These are phyloP conservation scores for Paramecium primaurelia DNA, from an alignment of 73 alveolate species.

Conservation along the genomic window DNA sequence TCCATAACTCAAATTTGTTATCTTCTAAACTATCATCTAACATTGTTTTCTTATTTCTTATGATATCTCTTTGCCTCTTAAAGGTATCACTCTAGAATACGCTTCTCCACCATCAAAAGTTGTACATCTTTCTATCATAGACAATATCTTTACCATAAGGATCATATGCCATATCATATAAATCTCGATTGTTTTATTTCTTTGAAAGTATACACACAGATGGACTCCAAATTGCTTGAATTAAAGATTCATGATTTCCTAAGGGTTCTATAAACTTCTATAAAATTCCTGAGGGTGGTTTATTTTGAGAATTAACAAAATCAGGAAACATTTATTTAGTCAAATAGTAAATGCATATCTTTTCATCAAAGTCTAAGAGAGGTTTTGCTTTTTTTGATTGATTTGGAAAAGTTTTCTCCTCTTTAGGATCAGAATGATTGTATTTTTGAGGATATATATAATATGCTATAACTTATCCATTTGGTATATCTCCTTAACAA, in stretches of 20 bases:
- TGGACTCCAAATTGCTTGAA: conserved; percentile 62
- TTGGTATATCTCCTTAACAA: background rate
- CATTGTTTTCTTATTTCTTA: conserved; percentile 59
- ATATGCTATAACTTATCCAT: conserved; percentile 25
- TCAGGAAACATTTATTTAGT: conserved; percentile 31
- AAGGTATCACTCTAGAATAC: conserved; percentile 50
- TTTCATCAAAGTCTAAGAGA: conserved; percentile 35
- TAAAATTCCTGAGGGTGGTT: conserved; percentile 54
- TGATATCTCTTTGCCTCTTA: conserved; percentile 59
- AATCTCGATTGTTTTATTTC: conserved; percentile 42
- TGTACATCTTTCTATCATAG: conserved; percentile 32
- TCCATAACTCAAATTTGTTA: conserved; percentile 47
- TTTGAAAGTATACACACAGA: conserved; percentile 55
- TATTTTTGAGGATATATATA: conserved; percentile 34
- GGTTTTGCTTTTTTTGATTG: background rate
- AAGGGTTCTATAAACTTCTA: conserved; percentile 51
- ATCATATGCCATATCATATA: conserved; percentile 60
- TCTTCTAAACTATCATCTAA: conserved; percentile 48
- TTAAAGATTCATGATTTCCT: conserved; percentile 46
- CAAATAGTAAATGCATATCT: conserved; percentile 31
- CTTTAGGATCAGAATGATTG: background rate
- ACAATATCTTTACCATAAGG: conserved; percentile 15
- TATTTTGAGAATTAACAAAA: conserved; percentile 33
- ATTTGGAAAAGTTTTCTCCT: background rate
- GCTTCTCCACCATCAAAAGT: conserved; percentile 65